Base-by-base conservation (phyloP, 768 basidiomycete species). In the Amanita pallidorosea region DNA sequence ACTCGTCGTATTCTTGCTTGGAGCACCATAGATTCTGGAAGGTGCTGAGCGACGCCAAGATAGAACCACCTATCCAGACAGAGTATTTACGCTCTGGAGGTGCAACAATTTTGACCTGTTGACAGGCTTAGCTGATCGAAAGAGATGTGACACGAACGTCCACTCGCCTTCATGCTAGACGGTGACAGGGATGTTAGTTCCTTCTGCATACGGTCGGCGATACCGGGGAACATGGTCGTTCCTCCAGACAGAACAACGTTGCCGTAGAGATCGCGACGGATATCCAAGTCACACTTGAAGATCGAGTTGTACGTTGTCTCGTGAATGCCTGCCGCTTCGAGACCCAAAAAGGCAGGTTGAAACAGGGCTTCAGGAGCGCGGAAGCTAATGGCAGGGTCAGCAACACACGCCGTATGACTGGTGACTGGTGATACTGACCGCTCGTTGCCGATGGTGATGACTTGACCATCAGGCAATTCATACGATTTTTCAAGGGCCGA, bases 1-100 rank as follows among this genome's bases (percentile, higher is more conserved):
- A 77, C 66, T 88, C 90, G 65, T 92, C 90, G 70, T 92, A 93
- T 72, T 93, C 91, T 62, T 90, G 87, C 70, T 89, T 89, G 53
- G 84, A 83, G 70, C 85, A 85, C 91, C 93, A 96, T 70, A 94
- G 72, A 65, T 92, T 93, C 75, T 95, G 92, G 92, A 95, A 95
- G 59, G 92, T 94, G 63, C 81, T 85, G 46, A 96, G 78, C 29
- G 89, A 92, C 41, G 91, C 92, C 58, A 88, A 70, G 60, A 88
- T 88, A 37, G 83, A 85, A 53, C 85, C 86, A 71, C 86, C 86
- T 59, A 92, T 92, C 88, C 93, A 96, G 69, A 94, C 92, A 49
- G 88, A 91, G 79, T 92, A 92, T 67, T 90, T 95, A 60, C 91
- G 75, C 75, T 95, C 91, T 50, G 91, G 90, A 46, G 92, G 91